These are phyloP conservation scores for Haplosporangium gracile DNA, from an alignment of 192 early-diverging fungal genomes.

Conservation along the genomic window DNA sequence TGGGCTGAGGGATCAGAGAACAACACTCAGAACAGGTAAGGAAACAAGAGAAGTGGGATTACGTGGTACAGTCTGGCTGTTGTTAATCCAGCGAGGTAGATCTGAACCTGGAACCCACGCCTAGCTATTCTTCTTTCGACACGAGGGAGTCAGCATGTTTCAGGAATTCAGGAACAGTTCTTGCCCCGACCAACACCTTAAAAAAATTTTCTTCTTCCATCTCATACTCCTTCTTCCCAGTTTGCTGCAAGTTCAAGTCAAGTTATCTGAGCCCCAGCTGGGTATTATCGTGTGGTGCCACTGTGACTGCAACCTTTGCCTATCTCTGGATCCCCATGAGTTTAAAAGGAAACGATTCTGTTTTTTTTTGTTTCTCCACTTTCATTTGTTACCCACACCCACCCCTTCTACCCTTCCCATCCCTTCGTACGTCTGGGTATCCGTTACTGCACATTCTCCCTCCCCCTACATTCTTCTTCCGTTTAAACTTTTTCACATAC, in stretches of 20 bases:
- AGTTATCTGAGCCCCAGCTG: neutral
- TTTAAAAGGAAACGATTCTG: neutral
- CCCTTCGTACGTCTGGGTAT: slow-evolving; percentile 14
- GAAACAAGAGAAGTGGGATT: neutral
- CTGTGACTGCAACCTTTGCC: neutral
- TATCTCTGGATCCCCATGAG: neutral
- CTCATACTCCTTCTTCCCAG: too few relatives aligned
- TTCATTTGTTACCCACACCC: neutral
- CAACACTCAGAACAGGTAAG: neutral
- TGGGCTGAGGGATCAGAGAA: neutral
- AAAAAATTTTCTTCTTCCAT: neutral
- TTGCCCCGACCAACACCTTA: neutral
- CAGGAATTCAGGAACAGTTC: slow-evolving; percentile 1
- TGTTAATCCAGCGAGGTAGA: neutral
- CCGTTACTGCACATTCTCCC: slow-evolving; percentile 7
- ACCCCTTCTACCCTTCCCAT: neutral
- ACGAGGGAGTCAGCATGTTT: neutral
- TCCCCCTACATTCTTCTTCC: neutral
- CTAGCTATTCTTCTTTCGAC: neutral
- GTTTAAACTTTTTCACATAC: neutral
- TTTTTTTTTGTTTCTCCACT: slow-evolving; percentile 12
- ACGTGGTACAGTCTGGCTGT: neutral
- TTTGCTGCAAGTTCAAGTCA: too few relatives aligned
- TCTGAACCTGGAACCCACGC: neutral
- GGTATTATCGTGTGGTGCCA: neutral